These are phyloP conservation scores for Trichoderma semiorbis DNA, from an alignment of 2,329 filamentous ascomycete species.

Conservation along the genomic window DNA sequence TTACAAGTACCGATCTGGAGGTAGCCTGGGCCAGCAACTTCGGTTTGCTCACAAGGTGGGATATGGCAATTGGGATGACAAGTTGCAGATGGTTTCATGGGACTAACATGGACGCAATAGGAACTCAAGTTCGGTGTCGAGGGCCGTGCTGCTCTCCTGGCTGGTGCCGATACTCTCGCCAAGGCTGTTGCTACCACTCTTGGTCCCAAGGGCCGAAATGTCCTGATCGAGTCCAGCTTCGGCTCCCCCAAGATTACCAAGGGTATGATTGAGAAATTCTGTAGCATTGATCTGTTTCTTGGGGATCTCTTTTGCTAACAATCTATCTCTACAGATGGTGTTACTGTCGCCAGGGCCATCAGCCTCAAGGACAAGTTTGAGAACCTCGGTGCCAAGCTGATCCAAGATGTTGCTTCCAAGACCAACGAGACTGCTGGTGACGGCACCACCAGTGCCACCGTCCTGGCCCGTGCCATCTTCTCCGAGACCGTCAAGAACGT, in stretches of 20 bases:
- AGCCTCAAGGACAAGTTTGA: constrained; percentile 98
- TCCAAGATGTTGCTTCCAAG: constrained; percentile 98
- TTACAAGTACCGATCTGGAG: constrained; percentile 61
- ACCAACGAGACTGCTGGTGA: constrained; percentile 99
- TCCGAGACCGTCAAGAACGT: constrained; percentile 99
- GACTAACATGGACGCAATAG: constrained; percentile 42
- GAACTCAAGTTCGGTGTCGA: constrained; percentile 99
- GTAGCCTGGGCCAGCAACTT: constrained; percentile 77
- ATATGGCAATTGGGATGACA: constrained; percentile 18
- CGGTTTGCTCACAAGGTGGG: constrained; percentile 95
- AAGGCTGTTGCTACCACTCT: constrained; percentile 95
- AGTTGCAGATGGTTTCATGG: constrained; percentile 28
- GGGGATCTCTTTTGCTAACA: neutral
- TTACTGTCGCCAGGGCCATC: constrained; percentile 85
- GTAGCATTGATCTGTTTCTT: constrained; percentile 18
- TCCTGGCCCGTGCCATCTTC: constrained; percentile 96
- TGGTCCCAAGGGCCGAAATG: constrained; percentile 96
- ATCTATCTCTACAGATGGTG: constrained; percentile 61
- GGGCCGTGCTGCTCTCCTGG: constrained; percentile 80
- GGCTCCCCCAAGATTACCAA: constrained; percentile 99
- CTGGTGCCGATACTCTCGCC: constrained; percentile 94
- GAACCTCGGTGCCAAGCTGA: constrained; percentile 93
- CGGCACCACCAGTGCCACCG: constrained; percentile 95
- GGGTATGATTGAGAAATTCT: constrained; percentile 52
- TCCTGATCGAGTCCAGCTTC: constrained; percentile 96